Percentiles rank a stretch among this genome's conserved stretches.
Conservation (phyloP, 768 basidiomycete species). For the Pleurotus salmoneostramineus region DNA sequence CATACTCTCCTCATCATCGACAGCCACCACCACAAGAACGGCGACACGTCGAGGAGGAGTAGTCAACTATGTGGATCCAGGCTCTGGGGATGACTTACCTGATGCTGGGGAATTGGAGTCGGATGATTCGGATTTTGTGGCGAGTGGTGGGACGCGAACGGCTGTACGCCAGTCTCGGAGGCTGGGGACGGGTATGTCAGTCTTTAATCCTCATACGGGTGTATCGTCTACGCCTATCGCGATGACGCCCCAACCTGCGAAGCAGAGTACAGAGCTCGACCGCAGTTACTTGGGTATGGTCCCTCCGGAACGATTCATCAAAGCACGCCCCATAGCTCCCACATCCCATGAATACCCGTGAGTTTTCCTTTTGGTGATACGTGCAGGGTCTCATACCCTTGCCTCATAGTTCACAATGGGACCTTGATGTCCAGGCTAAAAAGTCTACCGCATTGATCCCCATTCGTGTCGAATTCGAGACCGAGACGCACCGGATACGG, state of each 20-base stretch:
- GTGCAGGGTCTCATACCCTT: constrained; percentile 1
- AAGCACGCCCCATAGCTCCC: constrained; percentile 47
- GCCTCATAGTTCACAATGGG: constrained; percentile 55
- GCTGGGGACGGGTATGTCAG: constrained; percentile 44
- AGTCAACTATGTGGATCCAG: constrained; percentile 86
- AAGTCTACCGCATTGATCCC: constrained; percentile 65
- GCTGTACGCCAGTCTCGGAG: constrained; percentile 41
- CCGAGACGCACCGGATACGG: constrained; percentile 84
- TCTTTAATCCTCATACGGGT: constrained; percentile 52
- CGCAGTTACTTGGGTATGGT: constrained; percentile 89
- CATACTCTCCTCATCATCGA: constrained; percentile 41
- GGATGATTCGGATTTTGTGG: constrained; percentile 80
- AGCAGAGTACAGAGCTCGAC: constrained; percentile 63
- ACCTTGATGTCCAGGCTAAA: constrained; percentile 59
- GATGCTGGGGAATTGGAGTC: constrained; percentile 81
- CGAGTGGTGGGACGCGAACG: constrained; percentile 59
- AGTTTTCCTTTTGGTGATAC: constrained; percentile 27
- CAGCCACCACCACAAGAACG: constrained; percentile 35
- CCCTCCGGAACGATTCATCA: constrained; percentile 78
- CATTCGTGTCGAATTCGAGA: constrained; percentile 94
- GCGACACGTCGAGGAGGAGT: constrained; percentile 60
- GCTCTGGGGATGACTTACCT: constrained; percentile 75
- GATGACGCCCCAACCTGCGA: constrained; percentile 27
- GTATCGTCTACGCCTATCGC: constrained; percentile 33
- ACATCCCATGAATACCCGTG: constrained; percentile 76